Evolutionary conservation across 2,329 filamentous ascomycete genomes (phyloP), one percentile per base, ranked within the genome.

Genomic region (Cladosporium sp.): DNA sequence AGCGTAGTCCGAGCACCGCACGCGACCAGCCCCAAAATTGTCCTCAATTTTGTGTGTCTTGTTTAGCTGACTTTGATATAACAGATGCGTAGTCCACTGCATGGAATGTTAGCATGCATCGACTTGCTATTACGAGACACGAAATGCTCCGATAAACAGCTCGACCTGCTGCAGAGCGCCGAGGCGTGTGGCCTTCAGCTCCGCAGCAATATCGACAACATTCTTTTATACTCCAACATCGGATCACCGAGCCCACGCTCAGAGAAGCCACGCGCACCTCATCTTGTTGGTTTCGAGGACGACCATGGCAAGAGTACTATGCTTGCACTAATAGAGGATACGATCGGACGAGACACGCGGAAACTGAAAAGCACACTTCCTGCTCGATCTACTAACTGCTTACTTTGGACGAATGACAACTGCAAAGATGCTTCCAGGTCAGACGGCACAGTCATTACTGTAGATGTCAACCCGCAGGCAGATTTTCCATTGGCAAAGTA

Each of bases 301-400:
- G 75, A 52, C 75, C 78, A 14, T 83, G 81, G 72, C 73, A 83
- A 18, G 78, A 81, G 26, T 79, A 76, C 3, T 83, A 82, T 53
- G 80, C 80, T 0, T 70, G 78, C 18, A 83, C 81, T 8, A 68
- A 83, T 12, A 67, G 83, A 23, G 81, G 61, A 63, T 2, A 82
- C 46, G 81, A 81, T 66, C 67, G 78, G 62, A 60, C 60, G 23
- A 50, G 65, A 26, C 28, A 62, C 8, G 14, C 62, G 55, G 62
- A 67, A 50, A 67, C 60, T 28, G 60, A 60, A 23, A n/a, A 63
- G 5, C 65, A 73, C 44, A 68, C 70, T 46, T 62, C 69, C 11
- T 71, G 46, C 23, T 26, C 33, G n/a, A 18, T 10, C 18, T 7
- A 28, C 21, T 10, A 37, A 26, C 5, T 26, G 35, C 10, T 6